These are phyloP conservation scores for Aspergillus ostianus DNA, from an alignment of 495 filamentous ascomycete genomes.

Conservation along the genomic window DNA sequence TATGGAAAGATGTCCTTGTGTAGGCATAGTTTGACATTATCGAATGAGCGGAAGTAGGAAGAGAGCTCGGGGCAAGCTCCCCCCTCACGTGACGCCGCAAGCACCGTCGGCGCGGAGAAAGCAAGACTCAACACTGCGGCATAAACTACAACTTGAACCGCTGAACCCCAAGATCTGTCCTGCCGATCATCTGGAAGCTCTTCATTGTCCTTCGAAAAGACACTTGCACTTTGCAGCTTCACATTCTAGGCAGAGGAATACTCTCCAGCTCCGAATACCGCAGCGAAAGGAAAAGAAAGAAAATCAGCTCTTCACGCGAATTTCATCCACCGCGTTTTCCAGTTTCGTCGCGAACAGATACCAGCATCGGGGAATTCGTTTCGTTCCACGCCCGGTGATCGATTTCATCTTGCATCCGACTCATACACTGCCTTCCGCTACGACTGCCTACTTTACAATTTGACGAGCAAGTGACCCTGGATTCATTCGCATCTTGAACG, in stretches of 20 bases:
- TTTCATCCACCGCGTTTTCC: not conserved
- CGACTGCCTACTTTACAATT: not conserved
- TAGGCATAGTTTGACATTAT: too few species aligned
- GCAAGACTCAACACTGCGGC: not conserved
- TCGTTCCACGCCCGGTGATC: not conserved
- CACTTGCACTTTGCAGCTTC: not conserved
- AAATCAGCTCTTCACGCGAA: not conserved
- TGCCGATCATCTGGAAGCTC: not conserved
- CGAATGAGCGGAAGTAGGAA: not conserved
- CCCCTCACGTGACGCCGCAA: not conserved
- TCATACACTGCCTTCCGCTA: not conserved
- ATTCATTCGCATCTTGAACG: not conserved
- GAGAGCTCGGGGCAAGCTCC: not conserved
- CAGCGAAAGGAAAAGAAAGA: not conserved
- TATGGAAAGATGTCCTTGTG: not conserved
- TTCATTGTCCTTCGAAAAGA: not conserved
- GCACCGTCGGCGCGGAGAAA: not conserved
- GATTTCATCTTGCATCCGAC: not conserved
- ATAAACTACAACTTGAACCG: not conserved
- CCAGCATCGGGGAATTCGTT: not conserved
- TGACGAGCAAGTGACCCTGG: not conserved
- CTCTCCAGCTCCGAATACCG: not conserved
- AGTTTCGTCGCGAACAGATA: not conserved
- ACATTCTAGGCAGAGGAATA: not conserved
- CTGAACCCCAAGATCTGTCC: not conserved